These are phyloP conservation scores for Lasiodiplodia sp. DNA, from an alignment of 2,329 filamentous ascomycete species.

Conservation along the genomic window DNA sequence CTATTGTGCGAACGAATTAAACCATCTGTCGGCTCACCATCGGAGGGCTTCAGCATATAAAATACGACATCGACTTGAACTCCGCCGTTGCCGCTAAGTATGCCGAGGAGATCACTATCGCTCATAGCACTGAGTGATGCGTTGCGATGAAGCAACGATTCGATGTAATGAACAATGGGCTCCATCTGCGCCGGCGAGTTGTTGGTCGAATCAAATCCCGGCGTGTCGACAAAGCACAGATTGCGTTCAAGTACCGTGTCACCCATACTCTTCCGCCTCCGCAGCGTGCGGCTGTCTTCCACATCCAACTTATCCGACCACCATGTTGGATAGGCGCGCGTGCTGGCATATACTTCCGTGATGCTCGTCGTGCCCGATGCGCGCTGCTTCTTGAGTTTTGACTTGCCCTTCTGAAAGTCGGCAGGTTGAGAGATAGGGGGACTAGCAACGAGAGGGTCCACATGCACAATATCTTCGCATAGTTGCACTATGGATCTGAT, in stretches of 20 bases:
- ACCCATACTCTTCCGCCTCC: conserved; percentile 70
- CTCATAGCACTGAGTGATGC: conserved; percentile 67
- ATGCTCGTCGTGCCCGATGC: conserved; percentile 35
- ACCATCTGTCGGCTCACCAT: conserved; percentile 65
- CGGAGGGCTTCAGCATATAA: conserved; percentile 72
- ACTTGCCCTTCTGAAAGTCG: conserved; percentile 37
- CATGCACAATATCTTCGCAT: conserved; percentile 92
- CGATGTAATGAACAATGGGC: conserved; percentile 70
- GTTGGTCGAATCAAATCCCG: conserved; percentile 61
- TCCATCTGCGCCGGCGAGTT: conserved; percentile 46
- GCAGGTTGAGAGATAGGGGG: conserved; percentile 37
- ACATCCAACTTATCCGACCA: conserved; percentile 71
- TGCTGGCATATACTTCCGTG: conserved; percentile 55
- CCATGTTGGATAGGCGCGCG: conserved; percentile 80
- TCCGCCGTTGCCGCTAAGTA: conserved; percentile 83
- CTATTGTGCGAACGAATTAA: conserved; percentile 29
- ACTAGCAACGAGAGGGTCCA: conserved; percentile 67
- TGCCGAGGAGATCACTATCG: conserved; percentile 75
- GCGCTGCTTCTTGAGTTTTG: conserved; percentile 35
- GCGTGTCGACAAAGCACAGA: conserved; percentile 90
- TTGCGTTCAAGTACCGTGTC: conserved; percentile 88
- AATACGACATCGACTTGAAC: conserved; percentile 84
- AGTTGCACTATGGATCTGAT: conserved; percentile 86
- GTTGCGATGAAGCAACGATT: conserved; percentile 70
- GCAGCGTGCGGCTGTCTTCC: conserved; percentile 67